Evolutionary conservation across 1,284 basidiomycete genomes (phyloP), one percentile per base, ranked within the genome.

Genomic region (Pseudozyma hubeiensis): DNA sequence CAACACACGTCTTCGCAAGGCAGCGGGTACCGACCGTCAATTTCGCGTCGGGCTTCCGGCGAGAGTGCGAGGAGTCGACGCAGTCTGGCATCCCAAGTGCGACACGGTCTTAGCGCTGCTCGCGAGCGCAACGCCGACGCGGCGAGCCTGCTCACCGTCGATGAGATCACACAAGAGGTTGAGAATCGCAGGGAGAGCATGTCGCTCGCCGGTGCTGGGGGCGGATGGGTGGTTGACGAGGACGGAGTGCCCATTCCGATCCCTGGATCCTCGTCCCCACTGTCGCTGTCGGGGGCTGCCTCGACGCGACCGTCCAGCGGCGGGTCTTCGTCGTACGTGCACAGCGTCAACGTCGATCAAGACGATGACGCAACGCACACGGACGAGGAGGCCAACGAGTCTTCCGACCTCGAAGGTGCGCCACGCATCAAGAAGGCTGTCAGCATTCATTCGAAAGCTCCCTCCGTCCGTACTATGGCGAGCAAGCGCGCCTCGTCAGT

Each of bases 161-260:
- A 99, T 81, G 94, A 99, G 85, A 97, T 99, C 78, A 98, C 96
- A 0, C 94, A 93, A 6, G 93, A 96, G 80, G 93, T 99, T 1
- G 96, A 98, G 86, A 93, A 91, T 79, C 87, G 94, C 16, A 87
- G 90, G 17, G 87, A 87, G 48, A 89, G 87, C 78, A 86, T 87
- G 61, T 64, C 55, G 31, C 46, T 64, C 9, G 48, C 75, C n/a
- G 66, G 62, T n/a, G 67, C 64, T 7, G 53, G 52, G 16, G 62
- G 55, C 17, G 60, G 64, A 7, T 78, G 78, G 62, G 75, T 82
- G 11, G 77, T 81, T 4, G 81, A 82, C 51, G 80, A 75, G 61
- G 85, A 84, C 51, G 85, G 84, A 34, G 83, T 79, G 43, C 81
- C 81, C 1, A 80, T 82, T 43, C 71, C 71, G 10, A 74, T 74